Evolutionary conservation across 164 flowering plant species (phyloP).

Genomic region (Vitis rotundifolia): DNA sequence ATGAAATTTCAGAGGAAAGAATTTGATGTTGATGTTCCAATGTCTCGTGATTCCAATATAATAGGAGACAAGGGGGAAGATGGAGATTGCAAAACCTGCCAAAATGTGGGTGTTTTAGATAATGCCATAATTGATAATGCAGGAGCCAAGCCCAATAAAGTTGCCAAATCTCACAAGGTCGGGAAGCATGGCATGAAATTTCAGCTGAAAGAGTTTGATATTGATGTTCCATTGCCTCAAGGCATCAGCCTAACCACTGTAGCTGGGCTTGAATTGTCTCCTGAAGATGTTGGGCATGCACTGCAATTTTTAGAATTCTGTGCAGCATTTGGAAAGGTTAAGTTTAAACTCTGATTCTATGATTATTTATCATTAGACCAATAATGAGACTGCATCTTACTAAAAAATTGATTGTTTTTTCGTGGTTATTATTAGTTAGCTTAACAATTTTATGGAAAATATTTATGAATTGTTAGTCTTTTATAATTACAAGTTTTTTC

Average conservation of each 20-base stretch:
- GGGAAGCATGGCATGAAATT: slow-evolving; percentile 6
- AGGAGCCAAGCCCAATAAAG: slow-evolving; percentile 13
- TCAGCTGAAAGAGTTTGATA: slow-evolving; percentile 9
- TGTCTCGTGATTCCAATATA: not conserved
- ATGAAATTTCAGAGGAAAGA: too few species aligned
- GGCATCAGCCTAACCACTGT: slow-evolving; percentile 44
- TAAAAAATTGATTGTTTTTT: too few species aligned
- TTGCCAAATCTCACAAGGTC: not conserved
- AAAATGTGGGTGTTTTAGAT: not conserved
- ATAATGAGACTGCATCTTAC: too few species aligned
- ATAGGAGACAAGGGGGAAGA: not conserved
- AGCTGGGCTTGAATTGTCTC: slow-evolving; percentile 54
- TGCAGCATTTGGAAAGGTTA: slow-evolving; percentile 78
- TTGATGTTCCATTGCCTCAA: slow-evolving; percentile 50
- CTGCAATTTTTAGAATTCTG: slow-evolving; percentile 92
- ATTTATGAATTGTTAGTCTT: too few species aligned
- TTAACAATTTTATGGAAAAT: too few species aligned
- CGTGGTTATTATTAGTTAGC: too few species aligned
- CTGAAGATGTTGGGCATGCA: slow-evolving; percentile 71
- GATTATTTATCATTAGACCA: not conserved
- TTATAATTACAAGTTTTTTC: too few species aligned
- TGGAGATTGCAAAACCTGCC: not conserved
- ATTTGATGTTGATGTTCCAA: not conserved
- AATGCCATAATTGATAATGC: slow-evolving; percentile 4
- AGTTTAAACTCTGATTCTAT: not conserved